Base-by-base conservation (phyloP, 495 filamentous ascomycete genomes). In the Penicillium daleae region DNA sequence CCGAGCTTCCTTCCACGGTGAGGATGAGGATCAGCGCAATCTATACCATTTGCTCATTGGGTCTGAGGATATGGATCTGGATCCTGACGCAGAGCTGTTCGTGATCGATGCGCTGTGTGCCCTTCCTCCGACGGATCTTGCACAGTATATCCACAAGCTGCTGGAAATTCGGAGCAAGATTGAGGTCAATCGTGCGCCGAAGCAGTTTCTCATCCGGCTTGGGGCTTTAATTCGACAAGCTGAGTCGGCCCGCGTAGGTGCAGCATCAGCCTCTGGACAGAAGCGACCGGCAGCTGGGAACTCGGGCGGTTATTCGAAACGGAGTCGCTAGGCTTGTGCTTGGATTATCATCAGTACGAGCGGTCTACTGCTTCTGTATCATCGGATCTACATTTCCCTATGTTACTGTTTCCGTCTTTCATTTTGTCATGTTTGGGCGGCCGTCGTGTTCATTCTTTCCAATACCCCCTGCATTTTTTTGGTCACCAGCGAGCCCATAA, bases 41-140 rank as follows among this genome's bases (percentile, higher is more conserved):
- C 67, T 85, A 9, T 84, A 78, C 59, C 71, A 79, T 35, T 73
- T 76, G 59, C 73, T 85, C 19, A 80, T 85, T 42, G 80, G 80
- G 7, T 69, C 71, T 15, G 63, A 71, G 13, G 74, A 77, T 50
- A 62, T 64, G 31, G 69, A 75, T 40, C 68, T 71, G 39, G 71
- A 65, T 22, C 54, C 66, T 24, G 68, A 71, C 44, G 65, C 58
- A 5, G 72, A 73, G 12, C 71, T 71, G 32, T 83, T 84, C 55
- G 70, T 83, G 17, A 61, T 85, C 26, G 76, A 81, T 65, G 76
- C 71, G 15, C 73, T 85, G 15, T 74, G 74, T 33, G 35, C 68
- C 10, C 68, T 83, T 8, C 69, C 75, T 6, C 62, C 70, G 13
- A 57, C 68, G 3, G 73, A 74, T 58, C 73, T 82, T 2, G 49